phyloP scores from a whole-genome alignment of 371 early-diverging fungal species.

The Apophysomyces trapeziformis region DNA sequence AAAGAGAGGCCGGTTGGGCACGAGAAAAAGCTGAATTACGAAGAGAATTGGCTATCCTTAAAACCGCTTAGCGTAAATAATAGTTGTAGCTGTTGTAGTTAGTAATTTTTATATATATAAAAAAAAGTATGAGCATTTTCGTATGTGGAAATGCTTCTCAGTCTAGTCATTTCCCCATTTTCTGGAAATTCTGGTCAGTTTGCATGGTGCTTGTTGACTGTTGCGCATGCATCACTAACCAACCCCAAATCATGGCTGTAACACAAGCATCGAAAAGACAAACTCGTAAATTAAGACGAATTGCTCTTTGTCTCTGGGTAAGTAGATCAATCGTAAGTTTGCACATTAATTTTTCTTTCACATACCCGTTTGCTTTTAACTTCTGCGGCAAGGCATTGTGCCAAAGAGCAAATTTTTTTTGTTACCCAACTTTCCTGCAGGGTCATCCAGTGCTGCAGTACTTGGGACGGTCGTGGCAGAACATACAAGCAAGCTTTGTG shows the following conservation, averaged over 20 bases:
- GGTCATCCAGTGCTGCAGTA: too few species aligned
- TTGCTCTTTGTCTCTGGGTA: background rate
- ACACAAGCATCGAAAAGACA: background rate
- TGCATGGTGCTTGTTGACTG: background rate
- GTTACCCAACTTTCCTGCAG: too few species aligned
- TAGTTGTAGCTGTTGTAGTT: slow-evolving; percentile 2
- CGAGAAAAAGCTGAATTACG: slow-evolving; percentile 11
- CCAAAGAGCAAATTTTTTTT: too few species aligned
- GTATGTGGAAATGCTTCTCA: background rate
- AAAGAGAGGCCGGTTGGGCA: slow-evolving; percentile 8
- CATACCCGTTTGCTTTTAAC: too few species aligned
- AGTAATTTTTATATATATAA: slow-evolving; percentile 1
- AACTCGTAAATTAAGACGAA: background rate
- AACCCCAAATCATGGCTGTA: background rate
- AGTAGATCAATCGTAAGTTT: background rate
- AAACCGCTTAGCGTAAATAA: slow-evolving; percentile 6
- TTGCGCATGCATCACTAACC: background rate
- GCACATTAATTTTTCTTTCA: too few species aligned
- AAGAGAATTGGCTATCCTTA: slow-evolving; percentile 6
- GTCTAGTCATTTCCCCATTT: background rate
- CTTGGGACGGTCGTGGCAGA: too few species aligned
- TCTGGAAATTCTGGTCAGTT: background rate
- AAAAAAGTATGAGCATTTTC: background rate
- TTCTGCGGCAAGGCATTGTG: too few species aligned
- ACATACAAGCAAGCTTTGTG: too few species aligned